Percentiles rank a stretch among this genome's conserved stretches.
Conservation (phyloP, 2,329 filamentous ascomycete species). For the Alternaria arborescens region DNA sequence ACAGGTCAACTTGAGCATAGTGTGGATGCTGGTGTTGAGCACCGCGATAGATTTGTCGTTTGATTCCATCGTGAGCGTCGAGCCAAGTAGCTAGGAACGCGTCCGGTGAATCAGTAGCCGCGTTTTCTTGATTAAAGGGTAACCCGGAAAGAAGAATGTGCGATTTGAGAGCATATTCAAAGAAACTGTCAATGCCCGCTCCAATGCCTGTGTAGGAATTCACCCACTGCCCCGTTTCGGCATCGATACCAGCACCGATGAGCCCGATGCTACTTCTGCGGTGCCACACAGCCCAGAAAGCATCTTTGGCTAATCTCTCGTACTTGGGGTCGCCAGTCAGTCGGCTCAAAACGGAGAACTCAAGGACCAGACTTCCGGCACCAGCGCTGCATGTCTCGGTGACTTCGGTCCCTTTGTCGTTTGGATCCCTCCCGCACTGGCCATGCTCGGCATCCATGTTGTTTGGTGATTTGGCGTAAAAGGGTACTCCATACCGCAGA, state of each 20-base stretch:
- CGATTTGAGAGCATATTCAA: slow-evolving; percentile 96
- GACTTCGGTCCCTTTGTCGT: slow-evolving; percentile 69
- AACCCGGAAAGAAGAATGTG: slow-evolving; percentile 86
- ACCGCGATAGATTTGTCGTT: slow-evolving; percentile 87
- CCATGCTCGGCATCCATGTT: slow-evolving; percentile 65
- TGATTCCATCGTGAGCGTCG: slow-evolving; percentile 84
- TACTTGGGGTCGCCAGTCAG: slow-evolving; percentile 88
- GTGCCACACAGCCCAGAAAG: slow-evolving; percentile 98
- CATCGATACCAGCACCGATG: slow-evolving; percentile 90
- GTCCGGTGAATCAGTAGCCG: slow-evolving; percentile 74
- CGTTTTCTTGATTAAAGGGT: slow-evolving; percentile 53
- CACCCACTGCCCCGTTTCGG: slow-evolving; percentile 89
- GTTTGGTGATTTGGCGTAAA: slow-evolving; percentile 86
- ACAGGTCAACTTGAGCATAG: slow-evolving; percentile 88
- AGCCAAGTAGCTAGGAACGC: slow-evolving; percentile 86
- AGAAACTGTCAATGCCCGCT: slow-evolving; percentile 97
- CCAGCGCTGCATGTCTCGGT: slow-evolving; percentile 97
- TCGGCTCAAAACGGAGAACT: slow-evolving; percentile 89
- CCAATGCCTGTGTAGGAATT: slow-evolving; percentile 91
- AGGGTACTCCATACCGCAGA: slow-evolving; percentile 86
- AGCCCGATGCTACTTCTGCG: slow-evolving; percentile 84
- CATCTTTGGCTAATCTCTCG: slow-evolving; percentile 86
- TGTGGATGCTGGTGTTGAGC: slow-evolving; percentile 82
- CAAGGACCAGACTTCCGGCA: slow-evolving; percentile 92
- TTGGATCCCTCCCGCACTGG: slow-evolving; percentile 56